phyloP scores from a whole-genome alignment of 768 basidiomycete genomes.

The Suillus subaureus region DNA sequence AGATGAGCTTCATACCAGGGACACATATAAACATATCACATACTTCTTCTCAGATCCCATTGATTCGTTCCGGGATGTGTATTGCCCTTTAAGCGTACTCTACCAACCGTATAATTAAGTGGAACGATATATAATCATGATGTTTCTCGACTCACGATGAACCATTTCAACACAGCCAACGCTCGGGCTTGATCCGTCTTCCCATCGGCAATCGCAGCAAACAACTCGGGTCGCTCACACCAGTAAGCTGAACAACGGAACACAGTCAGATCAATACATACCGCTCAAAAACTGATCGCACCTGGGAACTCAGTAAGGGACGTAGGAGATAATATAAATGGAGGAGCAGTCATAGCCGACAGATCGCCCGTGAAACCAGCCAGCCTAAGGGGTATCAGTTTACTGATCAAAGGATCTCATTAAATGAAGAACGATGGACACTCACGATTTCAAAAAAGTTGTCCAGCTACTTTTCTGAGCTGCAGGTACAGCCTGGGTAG shows the following conservation, averaged over 20 bases:
- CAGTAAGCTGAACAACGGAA: slow-evolving; percentile 73
- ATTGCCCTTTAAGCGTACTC: slow-evolving; percentile 94
- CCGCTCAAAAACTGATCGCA: slow-evolving; percentile 35
- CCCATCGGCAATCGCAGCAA: slow-evolving; percentile 83
- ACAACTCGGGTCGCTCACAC: slow-evolving; percentile 92
- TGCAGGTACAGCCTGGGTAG: slow-evolving; percentile 67
- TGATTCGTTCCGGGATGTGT: slow-evolving; percentile 91
- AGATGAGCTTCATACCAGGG: slow-evolving; percentile 12
- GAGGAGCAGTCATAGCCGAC: slow-evolving; percentile 80
- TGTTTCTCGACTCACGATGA: slow-evolving; percentile 62
- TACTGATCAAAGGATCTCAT: not conserved
- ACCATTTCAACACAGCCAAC: slow-evolving; percentile 90
- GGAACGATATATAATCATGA: not conserved
- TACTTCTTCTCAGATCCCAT: slow-evolving; percentile 99
- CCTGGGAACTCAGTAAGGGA: slow-evolving; percentile 93
- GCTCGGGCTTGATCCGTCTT: slow-evolving; percentile 72
- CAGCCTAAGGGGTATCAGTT: slow-evolving; percentile 48
- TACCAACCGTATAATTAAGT: slow-evolving; percentile 24
- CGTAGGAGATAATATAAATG: slow-evolving; percentile 90
- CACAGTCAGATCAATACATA: slow-evolving; percentile 3
- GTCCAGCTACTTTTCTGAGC: slow-evolving; percentile 88
- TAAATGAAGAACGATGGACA: slow-evolving; percentile 16
- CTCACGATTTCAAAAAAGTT: slow-evolving; percentile 88
- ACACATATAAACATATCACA: slow-evolving; percentile 23
- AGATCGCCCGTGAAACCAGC: slow-evolving; percentile 88